These are phyloP conservation scores for Ascochyta koolunga DNA, from an alignment of 2,329 filamentous ascomycete genomes.

Conservation along the genomic window DNA sequence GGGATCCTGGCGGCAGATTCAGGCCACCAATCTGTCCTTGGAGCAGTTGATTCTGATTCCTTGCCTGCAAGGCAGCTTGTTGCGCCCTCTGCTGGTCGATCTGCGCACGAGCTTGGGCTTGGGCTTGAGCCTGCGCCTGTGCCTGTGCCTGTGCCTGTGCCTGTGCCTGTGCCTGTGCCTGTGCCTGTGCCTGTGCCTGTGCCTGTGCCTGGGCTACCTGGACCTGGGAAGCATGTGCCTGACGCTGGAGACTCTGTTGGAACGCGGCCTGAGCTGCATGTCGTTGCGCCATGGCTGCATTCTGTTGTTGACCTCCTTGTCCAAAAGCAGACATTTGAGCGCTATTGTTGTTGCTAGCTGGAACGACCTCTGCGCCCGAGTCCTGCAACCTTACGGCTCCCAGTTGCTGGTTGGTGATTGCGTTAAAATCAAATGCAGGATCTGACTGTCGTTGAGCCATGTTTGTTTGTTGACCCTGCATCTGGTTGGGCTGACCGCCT, in stretches of 20 bases:
- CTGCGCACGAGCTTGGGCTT: slow-evolving; percentile 29
- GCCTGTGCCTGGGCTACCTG: slow-evolving; percentile 39
- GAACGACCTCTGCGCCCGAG: slow-evolving; percentile 67
- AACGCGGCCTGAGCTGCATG: slow-evolving; percentile 33
- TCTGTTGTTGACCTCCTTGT: slow-evolving; percentile 36
- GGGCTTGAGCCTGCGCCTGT: slow-evolving; percentile 30
- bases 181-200: slow-evolving; percentile 31
- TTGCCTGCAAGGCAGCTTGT: slow-evolving; percentile 40
- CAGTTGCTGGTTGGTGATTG: slow-evolving; percentile 65
- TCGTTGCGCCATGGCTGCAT: slow-evolving; percentile 36
- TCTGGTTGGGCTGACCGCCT: slow-evolving; percentile 32
- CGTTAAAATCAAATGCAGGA: slow-evolving; percentile 56
- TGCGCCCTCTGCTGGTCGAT: slow-evolving; percentile 43
- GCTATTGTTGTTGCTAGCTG: slow-evolving; percentile 63
- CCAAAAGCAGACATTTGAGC: slow-evolving; percentile 46
- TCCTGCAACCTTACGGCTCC: slow-evolving; percentile 67
- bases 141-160: slow-evolving; percentile 41
- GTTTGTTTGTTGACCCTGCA: slow-evolving; percentile 36
- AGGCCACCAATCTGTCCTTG: slow-evolving; percentile 50
- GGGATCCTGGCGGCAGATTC: slow-evolving; percentile 48
- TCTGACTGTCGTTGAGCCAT: slow-evolving; percentile 38
- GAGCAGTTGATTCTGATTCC: slow-evolving; percentile 41
- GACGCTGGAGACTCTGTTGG: slow-evolving; percentile 44
- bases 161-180: slow-evolving; percentile 40
- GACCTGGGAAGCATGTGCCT: slow-evolving; percentile 29